These are phyloP conservation scores for Globisporangium paroecandrum DNA, from an alignment of 352 stramenopile genomes.

Conservation along the genomic window DNA sequence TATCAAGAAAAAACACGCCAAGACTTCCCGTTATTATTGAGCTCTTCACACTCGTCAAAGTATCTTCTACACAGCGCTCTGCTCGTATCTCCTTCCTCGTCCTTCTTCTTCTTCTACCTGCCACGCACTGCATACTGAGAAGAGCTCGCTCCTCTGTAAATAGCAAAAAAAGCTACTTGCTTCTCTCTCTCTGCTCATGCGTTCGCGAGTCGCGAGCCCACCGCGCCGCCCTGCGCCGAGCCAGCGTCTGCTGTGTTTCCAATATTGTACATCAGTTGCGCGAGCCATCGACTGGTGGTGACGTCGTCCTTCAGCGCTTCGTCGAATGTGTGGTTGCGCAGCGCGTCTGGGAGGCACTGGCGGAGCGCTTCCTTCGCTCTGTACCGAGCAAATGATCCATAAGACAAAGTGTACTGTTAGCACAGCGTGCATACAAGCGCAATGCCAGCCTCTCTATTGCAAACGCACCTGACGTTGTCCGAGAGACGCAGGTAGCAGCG, in stretches of 20 bases:
- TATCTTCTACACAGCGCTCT: neutral
- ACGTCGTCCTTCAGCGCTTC: slow-evolving; percentile 93
- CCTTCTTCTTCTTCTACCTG: neutral
- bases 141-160: neutral
- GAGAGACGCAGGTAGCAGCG: slow-evolving; percentile 97
- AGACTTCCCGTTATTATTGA: too few relatives aligned
- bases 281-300: slow-evolving; percentile 96
- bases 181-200: slow-evolving; percentile 11
- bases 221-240: slow-evolving; percentile 12
- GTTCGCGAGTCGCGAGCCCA: slow-evolving; percentile 19
- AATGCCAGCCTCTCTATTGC: neutral
- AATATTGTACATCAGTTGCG: slow-evolving; percentile 93
- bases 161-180: slow-evolving; percentile 8
- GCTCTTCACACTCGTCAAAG: neutral
- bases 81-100: neutral
- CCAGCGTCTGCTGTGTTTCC: slow-evolving; percentile 22
- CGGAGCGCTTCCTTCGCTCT: slow-evolving; percentile 96
- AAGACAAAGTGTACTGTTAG: neutral
- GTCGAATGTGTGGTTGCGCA: slow-evolving; percentile 95
- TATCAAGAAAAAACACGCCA: neutral
- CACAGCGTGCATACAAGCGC: slow-evolving; percentile 5
- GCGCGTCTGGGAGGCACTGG: slow-evolving; percentile 91
- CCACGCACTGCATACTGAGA: neutral
- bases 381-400: slow-evolving; percentile 17
- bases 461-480: slow-evolving; percentile 51